Evolutionary conservation across 2,329 filamentous ascomycete species (phyloP).

Genomic region (Sphaerostilbella broomeana): DNA sequence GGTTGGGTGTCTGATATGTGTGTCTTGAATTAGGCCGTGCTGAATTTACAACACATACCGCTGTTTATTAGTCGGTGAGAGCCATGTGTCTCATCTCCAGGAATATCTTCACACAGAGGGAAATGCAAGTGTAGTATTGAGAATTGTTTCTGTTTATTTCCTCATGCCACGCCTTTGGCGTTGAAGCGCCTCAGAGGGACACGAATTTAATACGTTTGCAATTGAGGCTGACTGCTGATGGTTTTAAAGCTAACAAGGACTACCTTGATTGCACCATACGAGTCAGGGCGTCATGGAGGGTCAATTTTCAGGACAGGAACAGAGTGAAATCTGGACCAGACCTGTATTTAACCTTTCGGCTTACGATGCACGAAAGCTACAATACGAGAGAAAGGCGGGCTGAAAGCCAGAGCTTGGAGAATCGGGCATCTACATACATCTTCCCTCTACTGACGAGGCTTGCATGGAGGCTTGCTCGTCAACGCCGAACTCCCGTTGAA

Average conservation of each 20-base stretch:
- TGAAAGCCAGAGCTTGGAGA: slow-evolving; percentile 4
- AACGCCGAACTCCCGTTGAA: too few species aligned
- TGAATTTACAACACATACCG: neutral
- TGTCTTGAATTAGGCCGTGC: neutral
- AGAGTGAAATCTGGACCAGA: slow-evolving; percentile 8
- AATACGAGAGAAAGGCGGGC: slow-evolving; percentile 10
- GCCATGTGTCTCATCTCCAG: slow-evolving; percentile 4
- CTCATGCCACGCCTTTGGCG: neutral
- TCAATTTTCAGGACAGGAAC: slow-evolving; percentile 1
- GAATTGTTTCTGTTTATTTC: too few species aligned
- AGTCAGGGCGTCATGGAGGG: too few species aligned
- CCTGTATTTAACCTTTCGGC: slow-evolving; percentile 9
- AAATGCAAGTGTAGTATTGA: too few species aligned
- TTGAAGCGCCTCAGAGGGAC: neutral
- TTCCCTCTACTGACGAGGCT: slow-evolving; percentile 6
- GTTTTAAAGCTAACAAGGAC: too few species aligned
- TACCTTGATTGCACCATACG: too few species aligned
- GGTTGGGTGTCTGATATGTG: slow-evolving; percentile 1
- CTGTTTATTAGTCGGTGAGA: slow-evolving; percentile 2
- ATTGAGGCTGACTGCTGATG: neutral
- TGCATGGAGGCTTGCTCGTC: slow-evolving; percentile 5
- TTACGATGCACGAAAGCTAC: slow-evolving; percentile 3
- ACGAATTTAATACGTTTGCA: neutral
- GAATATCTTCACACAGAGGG: too few species aligned
- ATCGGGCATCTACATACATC: slow-evolving; percentile 1